phyloP scores from a whole-genome alignment of 1,284 basidiomycete genomes.

The Puccinia triticina region DNA sequence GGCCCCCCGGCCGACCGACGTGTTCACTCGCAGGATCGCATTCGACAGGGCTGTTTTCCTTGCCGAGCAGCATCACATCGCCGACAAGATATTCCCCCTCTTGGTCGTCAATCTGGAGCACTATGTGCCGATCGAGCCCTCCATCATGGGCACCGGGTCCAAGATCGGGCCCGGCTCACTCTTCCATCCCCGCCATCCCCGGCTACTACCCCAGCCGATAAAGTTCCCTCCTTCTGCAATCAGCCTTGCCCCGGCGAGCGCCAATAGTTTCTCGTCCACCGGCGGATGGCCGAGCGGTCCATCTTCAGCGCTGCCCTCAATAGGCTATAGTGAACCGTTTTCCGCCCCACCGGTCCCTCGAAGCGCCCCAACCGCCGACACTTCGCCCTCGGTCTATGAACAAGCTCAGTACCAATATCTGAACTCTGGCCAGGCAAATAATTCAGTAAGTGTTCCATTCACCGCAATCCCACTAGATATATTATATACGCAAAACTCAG shows the following conservation, averaged over 20 bases:
- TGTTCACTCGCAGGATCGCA: conserved; percentile 38
- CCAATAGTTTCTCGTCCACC: conserved; percentile 5
- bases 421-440: background rate
- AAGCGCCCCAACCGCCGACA: background rate
- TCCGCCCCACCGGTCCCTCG: conserved; percentile 33
- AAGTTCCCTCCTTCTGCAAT: conserved; percentile 28
- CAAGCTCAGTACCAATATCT: conserved; percentile 43
- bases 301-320: background rate
- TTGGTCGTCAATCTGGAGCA: conserved; percentile 45
- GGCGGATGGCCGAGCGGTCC: conserved; percentile 16
- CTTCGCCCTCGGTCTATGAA: conserved; percentile 23
- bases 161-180: conserved; percentile 9
- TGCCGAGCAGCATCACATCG: conserved; percentile 50
- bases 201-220: conserved; percentile 24
- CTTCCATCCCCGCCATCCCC: conserved; percentile 23
- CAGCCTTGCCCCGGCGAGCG: background rate
- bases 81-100: conserved; percentile 41
- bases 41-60: conserved; percentile 42
- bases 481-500: too few species aligned
- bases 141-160: background rate
- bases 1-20: too few species aligned
- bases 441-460: conserved; percentile 44
- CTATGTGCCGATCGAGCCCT: conserved; percentile 39
- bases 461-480: too few species aligned
- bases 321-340: conserved; percentile 28